A percentile compares a stretch with the other conserved stretches of the same genome.
Evolutionary conservation across 2,329 filamentous ascomycete genomes (phyloP).

Genomic region (Pyrenochaeta sp.): DNA sequence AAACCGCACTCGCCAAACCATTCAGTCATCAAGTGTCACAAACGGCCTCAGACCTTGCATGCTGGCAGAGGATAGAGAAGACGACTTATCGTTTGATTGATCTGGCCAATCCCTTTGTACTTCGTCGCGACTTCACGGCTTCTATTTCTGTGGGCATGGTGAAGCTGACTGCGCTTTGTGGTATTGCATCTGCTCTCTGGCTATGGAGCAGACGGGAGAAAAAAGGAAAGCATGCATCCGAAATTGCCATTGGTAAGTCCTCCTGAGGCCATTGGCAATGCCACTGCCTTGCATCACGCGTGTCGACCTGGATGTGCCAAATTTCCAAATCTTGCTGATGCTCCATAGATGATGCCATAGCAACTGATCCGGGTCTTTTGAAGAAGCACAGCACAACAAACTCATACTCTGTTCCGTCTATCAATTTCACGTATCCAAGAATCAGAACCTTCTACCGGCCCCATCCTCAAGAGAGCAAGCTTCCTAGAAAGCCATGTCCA

Average conservation of each 20-base stretch:
- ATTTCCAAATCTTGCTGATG: slow-evolving; percentile 17
- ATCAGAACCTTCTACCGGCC: slow-evolving; percentile 85
- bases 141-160: slow-evolving; percentile 49
- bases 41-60: slow-evolving; percentile 34
- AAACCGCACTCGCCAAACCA: slow-evolving; percentile 33
- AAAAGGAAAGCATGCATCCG: slow-evolving; percentile 28
- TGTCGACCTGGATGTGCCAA: too few species aligned
- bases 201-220: slow-evolving; percentile 35
- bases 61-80: slow-evolving; percentile 39
- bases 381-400: slow-evolving; percentile 76
- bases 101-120: slow-evolving; percentile 34
- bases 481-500: slow-evolving; percentile 75
- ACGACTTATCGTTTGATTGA: slow-evolving; percentile 26
- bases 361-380: slow-evolving; percentile 80
- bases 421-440: slow-evolving; percentile 72
- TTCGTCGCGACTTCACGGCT: slow-evolving; percentile 22
- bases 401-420: slow-evolving; percentile 74
- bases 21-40: slow-evolving; percentile 33
- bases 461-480: slow-evolving; percentile 82
- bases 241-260: slow-evolving; percentile 36
- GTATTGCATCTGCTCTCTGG: slow-evolving; percentile 47
- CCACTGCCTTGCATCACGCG: too few species aligned
- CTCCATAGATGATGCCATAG: slow-evolving; percentile 52
- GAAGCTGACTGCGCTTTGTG: slow-evolving; percentile 47
- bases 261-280: slow-evolving; percentile 15